phyloP scores from a whole-genome alignment of 306 rosid genomes.

The Cucurbita ficifolia region DNA sequence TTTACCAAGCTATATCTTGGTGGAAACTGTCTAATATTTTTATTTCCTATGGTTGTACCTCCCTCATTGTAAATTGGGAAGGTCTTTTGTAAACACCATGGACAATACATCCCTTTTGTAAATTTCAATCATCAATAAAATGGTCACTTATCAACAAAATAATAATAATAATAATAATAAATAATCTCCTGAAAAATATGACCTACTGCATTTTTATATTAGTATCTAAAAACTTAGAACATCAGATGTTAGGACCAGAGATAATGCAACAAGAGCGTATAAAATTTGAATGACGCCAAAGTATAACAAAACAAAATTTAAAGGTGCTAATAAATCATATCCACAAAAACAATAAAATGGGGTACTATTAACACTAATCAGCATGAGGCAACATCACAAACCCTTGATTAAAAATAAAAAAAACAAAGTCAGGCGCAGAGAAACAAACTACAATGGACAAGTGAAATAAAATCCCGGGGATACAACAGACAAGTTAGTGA shows the following conservation, averaged over 20 bases:
- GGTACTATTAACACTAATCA: background rate
- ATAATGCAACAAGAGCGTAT: background rate
- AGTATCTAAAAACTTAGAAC: background rate
- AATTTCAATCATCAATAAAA: too few relatives aligned
- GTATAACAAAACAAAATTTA: background rate
- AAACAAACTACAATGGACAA: background rate
- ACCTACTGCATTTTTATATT: background rate
- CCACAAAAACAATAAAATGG: background rate
- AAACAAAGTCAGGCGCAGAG: background rate
- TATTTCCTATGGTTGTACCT: too few relatives aligned
- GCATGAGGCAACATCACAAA: background rate
- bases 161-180: too few relatives aligned
- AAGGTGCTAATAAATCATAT: background rate
- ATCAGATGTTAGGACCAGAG: background rate
- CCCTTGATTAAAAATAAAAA: background rate
- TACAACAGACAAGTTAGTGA: background rate
- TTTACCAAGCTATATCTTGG: too few relatives aligned
- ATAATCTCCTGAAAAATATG: background rate
- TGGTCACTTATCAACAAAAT: too few relatives aligned
- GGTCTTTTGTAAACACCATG: too few relatives aligned
- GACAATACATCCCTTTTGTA: too few relatives aligned
- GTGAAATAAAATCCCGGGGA: background rate
- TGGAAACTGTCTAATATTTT: too few relatives aligned
- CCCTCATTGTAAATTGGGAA: too few relatives aligned
- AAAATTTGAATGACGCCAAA: background rate